phyloP scores from a whole-genome alignment of 2,329 filamentous ascomycete species.

The Epichloe sibirici region DNA sequence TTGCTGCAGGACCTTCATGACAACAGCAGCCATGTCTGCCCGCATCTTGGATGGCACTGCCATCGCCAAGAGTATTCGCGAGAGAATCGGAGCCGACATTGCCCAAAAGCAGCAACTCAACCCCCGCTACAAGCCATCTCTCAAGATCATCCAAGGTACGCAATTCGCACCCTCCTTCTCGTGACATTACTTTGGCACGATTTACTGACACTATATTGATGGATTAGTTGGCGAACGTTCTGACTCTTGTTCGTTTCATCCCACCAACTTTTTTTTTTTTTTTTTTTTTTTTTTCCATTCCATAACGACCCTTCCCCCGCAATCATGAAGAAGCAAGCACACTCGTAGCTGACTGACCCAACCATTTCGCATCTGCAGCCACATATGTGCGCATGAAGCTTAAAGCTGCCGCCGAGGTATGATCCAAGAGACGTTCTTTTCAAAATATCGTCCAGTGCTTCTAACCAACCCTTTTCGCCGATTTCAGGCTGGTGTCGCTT shows the following conservation, averaged over 20 bases:
- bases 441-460: not conserved
- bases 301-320: conserved; percentile 5
- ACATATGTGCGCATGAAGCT: conserved; percentile 99
- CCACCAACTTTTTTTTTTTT: not conserved
- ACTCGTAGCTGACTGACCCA: conserved; percentile 3
- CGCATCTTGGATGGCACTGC: conserved; percentile 91
- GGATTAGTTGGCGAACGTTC: conserved; percentile 72
- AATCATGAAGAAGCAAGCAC: not conserved
- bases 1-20: conserved; percentile 25
- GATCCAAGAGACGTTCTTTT: conserved; percentile 2
- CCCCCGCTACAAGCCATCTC: conserved; percentile 73
- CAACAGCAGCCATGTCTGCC: conserved; percentile 61
- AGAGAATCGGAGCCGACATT: conserved; percentile 70
- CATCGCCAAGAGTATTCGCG: conserved; percentile 84
- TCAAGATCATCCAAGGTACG: conserved; percentile 91
- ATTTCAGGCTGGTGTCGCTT: conserved; percentile 73
- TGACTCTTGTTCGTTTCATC: conserved; percentile 58
- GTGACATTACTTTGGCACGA: conserved; percentile 3
- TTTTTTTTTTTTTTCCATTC: not conserved
- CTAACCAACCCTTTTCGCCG: not conserved
- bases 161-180: conserved; percentile 7
- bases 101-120: conserved; percentile 68
- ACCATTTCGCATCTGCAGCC: conserved; percentile 37
- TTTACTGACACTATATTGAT: conserved; percentile 12
- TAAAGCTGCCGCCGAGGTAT: conserved; percentile 85